Percentiles rank a stretch among this genome's conserved stretches.
Conservation (phyloP, 169 alveolate species). For the Plasmodium sp. region DNA sequence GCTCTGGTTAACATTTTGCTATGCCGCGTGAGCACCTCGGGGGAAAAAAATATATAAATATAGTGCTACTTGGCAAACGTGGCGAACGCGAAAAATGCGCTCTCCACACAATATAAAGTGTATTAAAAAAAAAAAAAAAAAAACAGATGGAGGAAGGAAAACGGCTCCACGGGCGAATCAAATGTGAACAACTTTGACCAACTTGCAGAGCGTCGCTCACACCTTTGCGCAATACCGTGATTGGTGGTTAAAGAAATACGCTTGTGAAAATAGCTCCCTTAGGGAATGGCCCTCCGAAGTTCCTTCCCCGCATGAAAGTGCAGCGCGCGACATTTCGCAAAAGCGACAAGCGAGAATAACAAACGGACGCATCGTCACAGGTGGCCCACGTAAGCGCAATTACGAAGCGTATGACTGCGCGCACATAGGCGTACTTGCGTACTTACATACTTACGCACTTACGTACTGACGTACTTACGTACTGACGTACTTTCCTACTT, state of each 20-base stretch:
- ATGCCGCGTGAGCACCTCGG: neutral
- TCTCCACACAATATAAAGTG: neutral
- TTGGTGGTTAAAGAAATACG: neutral
- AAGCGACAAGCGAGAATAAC: neutral
- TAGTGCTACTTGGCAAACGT: neutral
- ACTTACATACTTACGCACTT: neutral
- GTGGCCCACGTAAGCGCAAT: neutral
- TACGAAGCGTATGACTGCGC: too few relatives aligned
- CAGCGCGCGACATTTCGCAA: neutral
- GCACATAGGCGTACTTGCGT: neutral
- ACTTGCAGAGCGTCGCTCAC: neutral
- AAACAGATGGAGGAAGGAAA: too few relatives aligned
- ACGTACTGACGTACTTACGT: neutral
- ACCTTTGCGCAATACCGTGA: neutral
- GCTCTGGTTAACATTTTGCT: neutral
- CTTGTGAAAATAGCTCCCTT: neutral
- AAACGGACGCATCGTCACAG: neutral
- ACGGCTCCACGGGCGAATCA: neutral
- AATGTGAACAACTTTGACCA: neutral
- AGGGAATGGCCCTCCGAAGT: neutral
- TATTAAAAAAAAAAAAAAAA: too few relatives aligned
- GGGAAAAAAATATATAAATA: too few relatives aligned
- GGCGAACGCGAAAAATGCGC: neutral
- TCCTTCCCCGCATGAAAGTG: neutral
- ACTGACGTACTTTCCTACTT: neutral